A percentile compares a stretch with the other conserved stretches of the same genome.
Evolutionary conservation across 78 protist species (phyloP).

Genomic region (Dictyostelium intermedium): DNA sequence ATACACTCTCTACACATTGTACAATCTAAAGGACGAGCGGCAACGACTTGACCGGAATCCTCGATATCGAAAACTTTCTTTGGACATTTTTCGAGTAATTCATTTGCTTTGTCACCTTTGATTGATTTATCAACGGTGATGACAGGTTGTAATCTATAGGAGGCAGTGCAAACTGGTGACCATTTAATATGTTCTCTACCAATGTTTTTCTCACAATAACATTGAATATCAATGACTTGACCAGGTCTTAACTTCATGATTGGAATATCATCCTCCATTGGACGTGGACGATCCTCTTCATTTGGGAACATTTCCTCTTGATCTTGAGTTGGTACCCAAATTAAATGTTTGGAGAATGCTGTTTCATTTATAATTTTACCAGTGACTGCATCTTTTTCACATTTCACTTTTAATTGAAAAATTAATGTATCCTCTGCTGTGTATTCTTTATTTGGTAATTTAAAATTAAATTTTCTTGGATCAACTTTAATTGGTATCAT

Average conservation of each 20-base stretch:
- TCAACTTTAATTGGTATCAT: constrained; percentile 91
- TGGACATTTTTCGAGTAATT: constrained; percentile 82
- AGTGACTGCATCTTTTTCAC: constrained; percentile 37
- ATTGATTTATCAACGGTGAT: constrained; percentile 46
- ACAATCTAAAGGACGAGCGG: constrained; percentile 85
- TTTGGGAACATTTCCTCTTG: constrained; percentile 72
- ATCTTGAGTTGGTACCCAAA: constrained; percentile 93
- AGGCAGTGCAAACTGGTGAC: constrained; percentile 97
- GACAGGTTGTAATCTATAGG: constrained; percentile 93
- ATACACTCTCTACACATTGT: constrained; percentile 95
- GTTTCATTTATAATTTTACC: constrained; percentile 62
- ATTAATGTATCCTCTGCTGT: constrained; percentile 82
- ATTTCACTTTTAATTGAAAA: constrained; percentile 75
- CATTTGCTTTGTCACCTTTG: constrained; percentile 83
- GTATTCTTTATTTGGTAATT: constrained; percentile 68
- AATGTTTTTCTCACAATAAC: constrained; percentile 85
- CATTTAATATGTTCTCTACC: constrained; percentile 97
- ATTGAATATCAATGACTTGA: constrained; percentile 75
- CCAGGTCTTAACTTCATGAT: constrained; percentile 93
- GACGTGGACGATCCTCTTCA: constrained; percentile 73
- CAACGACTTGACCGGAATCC: constrained; percentile 71
- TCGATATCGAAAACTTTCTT: constrained; percentile 94
- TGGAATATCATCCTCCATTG: constrained; percentile 93
- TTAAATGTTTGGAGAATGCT: constrained; percentile 57
- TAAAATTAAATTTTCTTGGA: constrained; percentile 81